phyloP scores from a whole-genome alignment of 371 early-diverging fungal genomes.

The Haplosporangium sp. region DNA sequence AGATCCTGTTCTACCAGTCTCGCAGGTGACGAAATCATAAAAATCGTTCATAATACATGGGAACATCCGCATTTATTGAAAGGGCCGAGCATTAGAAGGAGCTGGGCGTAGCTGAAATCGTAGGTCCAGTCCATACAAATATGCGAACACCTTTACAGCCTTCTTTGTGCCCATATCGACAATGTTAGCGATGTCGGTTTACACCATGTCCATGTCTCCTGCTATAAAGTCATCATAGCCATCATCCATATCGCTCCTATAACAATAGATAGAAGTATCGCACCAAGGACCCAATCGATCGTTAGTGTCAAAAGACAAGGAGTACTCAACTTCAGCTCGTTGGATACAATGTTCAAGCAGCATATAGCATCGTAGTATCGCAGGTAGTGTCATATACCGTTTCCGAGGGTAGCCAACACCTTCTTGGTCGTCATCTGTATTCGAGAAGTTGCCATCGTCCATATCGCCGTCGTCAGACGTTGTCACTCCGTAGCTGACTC shows the following conservation, averaged over 20 bases:
- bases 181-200: neutral
- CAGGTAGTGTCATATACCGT: conserved; percentile 17
- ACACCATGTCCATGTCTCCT: conserved; percentile 49
- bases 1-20: too few species aligned
- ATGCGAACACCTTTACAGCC: too few species aligned
- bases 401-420: conserved; percentile 43
- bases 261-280: neutral
- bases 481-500: conserved; percentile 63
- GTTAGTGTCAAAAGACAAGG: too few species aligned
- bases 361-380: too few species aligned
- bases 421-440: conserved; percentile 34
- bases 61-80: too few species aligned
- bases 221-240: conserved; percentile 37
- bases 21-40: too few species aligned
- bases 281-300: too few species aligned
- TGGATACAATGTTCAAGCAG: neutral
- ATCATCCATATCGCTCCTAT: conserved; percentile 17
- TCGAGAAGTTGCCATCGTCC: conserved; percentile 36
- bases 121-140: too few species aligned
- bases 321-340: too few species aligned
- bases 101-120: too few species aligned
- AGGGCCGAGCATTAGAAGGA: too few species aligned
- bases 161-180: neutral
- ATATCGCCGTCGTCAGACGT: conserved; percentile 30
- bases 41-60: too few species aligned